These are phyloP conservation scores for Fusarium incarnatum DNA, from an alignment of 2,329 filamentous ascomycete genomes.

Conservation along the genomic window DNA sequence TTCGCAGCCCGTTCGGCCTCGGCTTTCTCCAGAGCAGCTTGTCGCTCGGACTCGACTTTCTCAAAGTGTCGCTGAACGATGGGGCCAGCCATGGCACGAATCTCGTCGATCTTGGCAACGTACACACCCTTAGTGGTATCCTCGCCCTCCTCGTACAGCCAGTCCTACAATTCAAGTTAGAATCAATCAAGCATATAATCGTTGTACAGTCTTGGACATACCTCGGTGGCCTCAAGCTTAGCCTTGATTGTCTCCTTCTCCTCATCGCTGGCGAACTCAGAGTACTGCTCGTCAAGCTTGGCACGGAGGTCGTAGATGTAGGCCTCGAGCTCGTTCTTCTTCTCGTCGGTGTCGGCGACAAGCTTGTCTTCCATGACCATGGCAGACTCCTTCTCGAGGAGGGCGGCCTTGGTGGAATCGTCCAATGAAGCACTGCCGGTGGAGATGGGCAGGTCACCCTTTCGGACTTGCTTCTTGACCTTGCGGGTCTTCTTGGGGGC, in stretches of 20 bases:
- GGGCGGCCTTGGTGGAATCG: slow-evolving; percentile 70
- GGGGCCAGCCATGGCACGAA: slow-evolving; percentile 88
- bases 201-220: slow-evolving; percentile 61
- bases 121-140: slow-evolving; percentile 95
- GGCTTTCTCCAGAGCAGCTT: slow-evolving; percentile 78
- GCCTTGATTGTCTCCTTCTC: slow-evolving; percentile 89
- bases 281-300: slow-evolving; percentile 92
- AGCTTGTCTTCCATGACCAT: slow-evolving; percentile 99
- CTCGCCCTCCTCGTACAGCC: slow-evolving; percentile 97
- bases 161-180: slow-evolving; percentile 73
- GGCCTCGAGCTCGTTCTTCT: slow-evolving; percentile 99
- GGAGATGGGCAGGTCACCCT: slow-evolving; percentile 91
- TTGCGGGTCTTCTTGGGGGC: slow-evolving; percentile 90
- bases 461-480: slow-evolving; percentile 99
- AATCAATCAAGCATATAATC: neutral
- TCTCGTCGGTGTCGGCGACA: slow-evolving; percentile 96
- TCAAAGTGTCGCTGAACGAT: slow-evolving; percentile 96
- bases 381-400: slow-evolving; percentile 82
- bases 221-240: slow-evolving; percentile 88
- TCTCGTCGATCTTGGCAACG: slow-evolving; percentile 94
- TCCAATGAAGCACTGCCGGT: slow-evolving; percentile 86
- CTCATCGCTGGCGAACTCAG: slow-evolving; percentile 88
- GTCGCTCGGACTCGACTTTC: slow-evolving; percentile 88
- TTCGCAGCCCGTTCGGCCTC: slow-evolving; percentile 84
- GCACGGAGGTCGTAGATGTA: slow-evolving; percentile 97